Percentiles rank a stretch among this genome's conserved stretches.
Conservation (phyloP, 352 stramenopile genomes). For the Poterioochromonas sp. region DNA sequence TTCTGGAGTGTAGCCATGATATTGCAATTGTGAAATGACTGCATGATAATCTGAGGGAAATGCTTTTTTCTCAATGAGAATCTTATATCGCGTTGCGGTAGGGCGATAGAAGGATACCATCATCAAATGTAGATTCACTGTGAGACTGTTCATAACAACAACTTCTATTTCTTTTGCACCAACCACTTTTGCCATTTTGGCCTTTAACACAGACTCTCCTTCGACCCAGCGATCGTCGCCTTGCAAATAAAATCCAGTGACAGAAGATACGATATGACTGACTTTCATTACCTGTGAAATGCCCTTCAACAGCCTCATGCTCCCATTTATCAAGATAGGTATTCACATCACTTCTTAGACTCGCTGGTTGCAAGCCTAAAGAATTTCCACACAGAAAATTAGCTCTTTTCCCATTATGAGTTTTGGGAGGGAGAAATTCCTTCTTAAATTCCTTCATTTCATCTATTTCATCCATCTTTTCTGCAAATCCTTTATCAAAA, state of each 20-base stretch:
- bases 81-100: slow-evolving; percentile 41
- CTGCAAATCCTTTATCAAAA: too few relatives aligned
- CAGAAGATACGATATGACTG: too few relatives aligned
- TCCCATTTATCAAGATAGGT: slow-evolving; percentile 47
- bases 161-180: slow-evolving; percentile 45
- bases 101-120: slow-evolving; percentile 49
- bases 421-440: too few relatives aligned
- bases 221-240: slow-evolving; percentile 37
- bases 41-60: slow-evolving; percentile 50
- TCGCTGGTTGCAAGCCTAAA: slow-evolving; percentile 45
- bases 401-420: too few relatives aligned
- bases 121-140: slow-evolving; percentile 50
- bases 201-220: slow-evolving; percentile 39
- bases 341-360: slow-evolving; percentile 33
- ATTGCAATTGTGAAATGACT: slow-evolving; percentile 42
- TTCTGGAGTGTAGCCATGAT: slow-evolving; percentile 40
- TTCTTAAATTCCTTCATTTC: too few relatives aligned
- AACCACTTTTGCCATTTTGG: slow-evolving; percentile 44
- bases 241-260: too few relatives aligned
- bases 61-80: slow-evolving; percentile 47
- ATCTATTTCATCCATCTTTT: too few relatives aligned
- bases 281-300: slow-evolving; percentile 40
- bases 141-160: slow-evolving; percentile 49
- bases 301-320: slow-evolving; percentile 44
- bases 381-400: too few relatives aligned